phyloP scores from a whole-genome alignment of 805 yeast genomes.

The Starmerella stigmatis region DNA sequence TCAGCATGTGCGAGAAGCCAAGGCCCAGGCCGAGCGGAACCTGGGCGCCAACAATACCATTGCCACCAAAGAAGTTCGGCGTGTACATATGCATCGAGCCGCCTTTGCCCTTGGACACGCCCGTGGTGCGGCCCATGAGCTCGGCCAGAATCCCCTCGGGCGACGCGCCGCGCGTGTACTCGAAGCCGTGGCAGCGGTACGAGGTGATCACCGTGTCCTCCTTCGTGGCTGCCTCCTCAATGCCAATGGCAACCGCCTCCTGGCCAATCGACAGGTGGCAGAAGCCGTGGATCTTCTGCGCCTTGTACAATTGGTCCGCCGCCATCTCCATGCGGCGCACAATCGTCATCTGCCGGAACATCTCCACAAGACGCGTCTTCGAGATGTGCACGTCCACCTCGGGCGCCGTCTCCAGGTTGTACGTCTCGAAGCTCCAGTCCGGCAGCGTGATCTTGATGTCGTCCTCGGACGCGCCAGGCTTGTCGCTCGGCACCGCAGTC shows the following conservation, averaged over 20 bases:
- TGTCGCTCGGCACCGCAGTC: conserved; percentile 18
- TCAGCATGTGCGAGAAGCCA: conserved; percentile 96
- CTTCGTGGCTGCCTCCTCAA: conserved; percentile 81
- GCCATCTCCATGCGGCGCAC: conserved; percentile 97
- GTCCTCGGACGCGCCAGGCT: conserved; percentile 18
- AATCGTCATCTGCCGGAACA: conserved; percentile 93
- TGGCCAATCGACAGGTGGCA: conserved; percentile 98
- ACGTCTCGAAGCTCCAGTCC: conserved; percentile 73
- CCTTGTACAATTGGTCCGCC: conserved; percentile 93
- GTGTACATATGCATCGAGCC: conserved; percentile 99
- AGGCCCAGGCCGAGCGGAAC: conserved; percentile 97
- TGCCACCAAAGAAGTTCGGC: conserved; percentile 94
- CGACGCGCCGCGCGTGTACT: conserved; percentile 90
- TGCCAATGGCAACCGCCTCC: conserved; percentile 98
- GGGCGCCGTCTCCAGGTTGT: conserved; percentile 59
- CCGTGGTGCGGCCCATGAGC: conserved; percentile 90
- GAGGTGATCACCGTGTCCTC: conserved; percentile 89
- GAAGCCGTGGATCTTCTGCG: conserved; percentile 97
- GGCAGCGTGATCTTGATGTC: conserved; percentile 42
- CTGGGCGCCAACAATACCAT: conserved; percentile 99
- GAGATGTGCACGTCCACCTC: conserved; percentile 64
- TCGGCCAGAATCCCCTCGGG: conserved; percentile 87
- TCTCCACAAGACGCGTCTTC: conserved; percentile 67
- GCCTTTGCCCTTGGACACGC: conserved; percentile 96
- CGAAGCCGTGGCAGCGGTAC: conserved; percentile 98